Conservation (phyloP, 106 monocot species). For the Dendrobium catenatum region DNA sequence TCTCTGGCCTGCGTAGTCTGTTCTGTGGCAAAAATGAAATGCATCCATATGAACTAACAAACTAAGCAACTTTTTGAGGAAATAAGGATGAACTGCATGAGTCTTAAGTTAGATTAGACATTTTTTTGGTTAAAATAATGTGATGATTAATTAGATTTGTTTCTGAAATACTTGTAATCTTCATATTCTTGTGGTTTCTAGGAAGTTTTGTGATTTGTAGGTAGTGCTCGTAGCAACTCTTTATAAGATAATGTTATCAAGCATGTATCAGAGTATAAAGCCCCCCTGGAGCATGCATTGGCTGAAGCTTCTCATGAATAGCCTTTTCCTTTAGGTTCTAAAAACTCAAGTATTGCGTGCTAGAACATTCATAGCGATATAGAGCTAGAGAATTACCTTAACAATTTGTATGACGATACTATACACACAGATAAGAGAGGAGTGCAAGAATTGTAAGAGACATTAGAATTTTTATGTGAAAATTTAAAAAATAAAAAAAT, state of each 20-base stretch:
- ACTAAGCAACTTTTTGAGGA: neutral
- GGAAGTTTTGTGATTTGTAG: neutral
- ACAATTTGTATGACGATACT: too few species aligned
- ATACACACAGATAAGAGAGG: too few species aligned
- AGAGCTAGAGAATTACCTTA: too few species aligned
- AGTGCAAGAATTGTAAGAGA: too few species aligned
- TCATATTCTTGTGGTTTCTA: neutral
- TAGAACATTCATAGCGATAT: too few species aligned
- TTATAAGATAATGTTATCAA: neutral
- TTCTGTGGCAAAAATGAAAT: neutral
- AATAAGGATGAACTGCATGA: neutral
- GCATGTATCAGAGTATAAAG: neutral
- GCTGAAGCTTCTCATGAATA: neutral
- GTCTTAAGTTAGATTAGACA: neutral
- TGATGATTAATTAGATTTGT: neutral
- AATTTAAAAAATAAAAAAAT: too few species aligned
- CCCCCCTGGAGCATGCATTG: neutral
- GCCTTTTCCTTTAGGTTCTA: neutral
- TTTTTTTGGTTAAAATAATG: neutral
- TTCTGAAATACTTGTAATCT: neutral
- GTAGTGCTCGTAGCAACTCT: too few species aligned
- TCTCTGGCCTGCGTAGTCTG: neutral
- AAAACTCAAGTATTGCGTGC: too few species aligned
- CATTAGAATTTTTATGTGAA: too few species aligned
- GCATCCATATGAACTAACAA: neutral